phyloP scores from a whole-genome alignment of 352 stramenopile genomes.

The Halophytophthora polymorphica region DNA sequence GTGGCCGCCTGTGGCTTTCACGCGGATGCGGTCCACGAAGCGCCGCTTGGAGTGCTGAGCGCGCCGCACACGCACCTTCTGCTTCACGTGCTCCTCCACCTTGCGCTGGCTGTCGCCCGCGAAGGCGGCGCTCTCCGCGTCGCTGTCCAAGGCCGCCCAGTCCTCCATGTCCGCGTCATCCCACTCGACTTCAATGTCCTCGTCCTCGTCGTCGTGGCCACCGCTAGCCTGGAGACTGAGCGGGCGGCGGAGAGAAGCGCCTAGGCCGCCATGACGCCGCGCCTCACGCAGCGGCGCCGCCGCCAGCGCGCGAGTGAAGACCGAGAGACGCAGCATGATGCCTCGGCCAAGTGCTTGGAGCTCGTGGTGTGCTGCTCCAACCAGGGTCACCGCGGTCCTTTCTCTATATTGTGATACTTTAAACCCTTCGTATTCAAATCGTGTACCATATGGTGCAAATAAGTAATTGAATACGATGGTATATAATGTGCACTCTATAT shows the following conservation, averaged over 20 bases:
- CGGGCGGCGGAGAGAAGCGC: constrained; percentile 12
- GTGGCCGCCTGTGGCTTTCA: constrained; percentile 85
- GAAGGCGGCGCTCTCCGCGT: constrained; percentile 21
- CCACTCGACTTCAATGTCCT: constrained; percentile 44
- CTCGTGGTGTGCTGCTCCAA: too few relatives aligned
- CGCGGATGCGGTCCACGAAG: constrained; percentile 89
- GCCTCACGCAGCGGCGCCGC: constrained; percentile 35
- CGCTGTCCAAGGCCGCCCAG: constrained; percentile 39
- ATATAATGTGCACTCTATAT: too few relatives aligned
- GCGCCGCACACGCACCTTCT: constrained; percentile 80
- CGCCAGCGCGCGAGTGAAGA: constrained; percentile 47
- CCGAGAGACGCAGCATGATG: constrained; percentile 56
- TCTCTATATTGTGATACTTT: too few relatives aligned
- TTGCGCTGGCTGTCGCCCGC: constrained; percentile 31
- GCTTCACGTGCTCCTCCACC: constrained; percentile 82
- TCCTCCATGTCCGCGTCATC: constrained; percentile 40
- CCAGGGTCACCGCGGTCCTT: too few relatives aligned
- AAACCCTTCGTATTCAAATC: too few relatives aligned
- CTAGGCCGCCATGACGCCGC: constrained; percentile 12
- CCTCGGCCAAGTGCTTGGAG: too few relatives aligned
- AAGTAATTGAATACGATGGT: too few relatives aligned
- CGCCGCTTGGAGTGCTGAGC: constrained; percentile 86
- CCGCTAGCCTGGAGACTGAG: constrained; percentile 11
- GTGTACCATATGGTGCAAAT: too few relatives aligned
- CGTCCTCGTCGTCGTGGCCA: constrained; percentile 24